Evolutionary conservation across 176 grass and related monocot genomes (phyloP).

Genomic region (Calamus simplicifolius): DNA sequence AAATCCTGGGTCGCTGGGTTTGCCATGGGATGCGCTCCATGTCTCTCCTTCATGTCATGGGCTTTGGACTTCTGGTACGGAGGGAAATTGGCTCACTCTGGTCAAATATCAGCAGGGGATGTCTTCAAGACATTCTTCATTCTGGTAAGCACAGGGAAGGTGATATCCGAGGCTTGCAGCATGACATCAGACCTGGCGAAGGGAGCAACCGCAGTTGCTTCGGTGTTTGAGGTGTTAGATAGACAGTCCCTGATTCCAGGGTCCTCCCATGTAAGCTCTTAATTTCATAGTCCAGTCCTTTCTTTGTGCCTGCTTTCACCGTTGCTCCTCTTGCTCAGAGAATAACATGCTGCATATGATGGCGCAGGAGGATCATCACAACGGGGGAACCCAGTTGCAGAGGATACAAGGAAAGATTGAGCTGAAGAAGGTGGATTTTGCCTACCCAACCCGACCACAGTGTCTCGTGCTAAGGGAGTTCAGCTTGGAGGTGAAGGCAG

Average conservation of each 20-base stretch:
- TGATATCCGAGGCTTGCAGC: conserved; percentile 95
- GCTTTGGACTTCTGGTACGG: conserved; percentile 99
- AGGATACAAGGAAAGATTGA: conserved; percentile 87
- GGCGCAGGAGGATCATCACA: conserved; percentile 33
- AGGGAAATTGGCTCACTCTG: conserved; percentile 67
- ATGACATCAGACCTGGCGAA: conserved; percentile 98
- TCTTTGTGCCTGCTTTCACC: background rate
- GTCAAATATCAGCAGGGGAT: conserved; percentile 80
- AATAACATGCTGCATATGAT: conserved; percentile 7
- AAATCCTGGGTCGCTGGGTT: conserved; percentile 91
- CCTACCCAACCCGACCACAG: conserved; percentile 74
- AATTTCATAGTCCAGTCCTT: background rate
- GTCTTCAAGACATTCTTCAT: conserved; percentile 99
- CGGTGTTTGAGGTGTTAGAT: conserved; percentile 95
- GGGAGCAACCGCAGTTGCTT: conserved; percentile 85
- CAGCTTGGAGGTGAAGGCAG: conserved; percentile 87
- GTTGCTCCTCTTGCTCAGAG: background rate
- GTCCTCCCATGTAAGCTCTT: conserved; percentile 40
- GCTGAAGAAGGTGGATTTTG: conserved; percentile 83
- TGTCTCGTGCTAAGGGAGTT: conserved; percentile 88
- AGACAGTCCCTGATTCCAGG: conserved; percentile 68
- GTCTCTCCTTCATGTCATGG: conserved; percentile 88
- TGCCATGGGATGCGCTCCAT: conserved; percentile 80
- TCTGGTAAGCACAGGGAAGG: conserved; percentile 93
- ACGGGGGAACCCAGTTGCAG: conserved; percentile 42